phyloP scores from a whole-genome alignment of 495 filamentous ascomycete species.

The Talaromyces liani region DNA sequence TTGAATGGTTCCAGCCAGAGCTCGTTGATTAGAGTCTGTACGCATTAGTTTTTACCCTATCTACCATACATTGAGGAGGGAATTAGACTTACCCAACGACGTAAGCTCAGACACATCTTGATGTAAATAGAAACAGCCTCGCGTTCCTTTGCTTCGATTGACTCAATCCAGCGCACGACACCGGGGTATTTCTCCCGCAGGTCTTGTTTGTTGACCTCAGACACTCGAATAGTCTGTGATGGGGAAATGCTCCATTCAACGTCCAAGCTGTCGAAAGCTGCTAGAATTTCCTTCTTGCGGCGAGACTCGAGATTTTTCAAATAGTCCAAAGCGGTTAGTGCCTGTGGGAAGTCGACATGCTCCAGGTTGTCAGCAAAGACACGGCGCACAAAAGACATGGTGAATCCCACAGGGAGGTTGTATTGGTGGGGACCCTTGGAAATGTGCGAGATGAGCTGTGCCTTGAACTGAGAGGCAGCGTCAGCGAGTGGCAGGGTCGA shows the following conservation, averaged over 20 bases:
- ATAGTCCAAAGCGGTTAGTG: constrained; percentile 65
- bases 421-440: constrained; percentile 55
- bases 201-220: constrained; percentile 30
- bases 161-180: constrained; percentile 46
- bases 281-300: constrained; percentile 50
- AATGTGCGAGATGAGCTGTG: constrained; percentile 56
- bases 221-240: constrained; percentile 11
- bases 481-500: constrained; percentile 18
- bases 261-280: constrained; percentile 35
- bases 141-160: constrained; percentile 45
- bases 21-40: constrained; percentile 62
- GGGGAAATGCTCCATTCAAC: constrained; percentile 24
- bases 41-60: background rate
- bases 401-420: constrained; percentile 59
- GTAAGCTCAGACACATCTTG: constrained; percentile 57
- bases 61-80: background rate
- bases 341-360: constrained; percentile 64
- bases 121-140: constrained; percentile 57
- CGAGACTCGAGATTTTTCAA: constrained; percentile 60
- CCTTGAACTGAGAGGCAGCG: constrained; percentile 53
- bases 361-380: constrained; percentile 51
- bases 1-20: constrained; percentile 57
- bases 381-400: constrained; percentile 56
- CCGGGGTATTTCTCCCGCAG: constrained; percentile 40
- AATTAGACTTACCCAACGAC: constrained; percentile 55